Conservation (phyloP, 1,139 yeast species). For the Dujonia santamariae region DNA sequence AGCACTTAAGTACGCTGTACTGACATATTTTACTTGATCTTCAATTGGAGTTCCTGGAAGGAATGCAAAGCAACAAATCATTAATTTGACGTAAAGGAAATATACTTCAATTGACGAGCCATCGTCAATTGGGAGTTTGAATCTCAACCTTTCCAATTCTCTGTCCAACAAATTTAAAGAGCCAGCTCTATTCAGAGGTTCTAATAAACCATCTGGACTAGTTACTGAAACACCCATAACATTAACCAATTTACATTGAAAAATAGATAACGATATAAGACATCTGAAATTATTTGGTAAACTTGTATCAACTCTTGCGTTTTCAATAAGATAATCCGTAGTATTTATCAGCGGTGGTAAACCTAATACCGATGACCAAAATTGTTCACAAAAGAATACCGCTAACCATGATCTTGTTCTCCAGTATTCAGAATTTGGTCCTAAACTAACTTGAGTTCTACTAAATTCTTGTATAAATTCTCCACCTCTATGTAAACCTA, state of each 20-base stretch:
- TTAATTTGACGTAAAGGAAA: constrained; percentile 71
- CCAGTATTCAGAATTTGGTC: constrained; percentile 91
- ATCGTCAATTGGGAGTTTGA: constrained; percentile 61
- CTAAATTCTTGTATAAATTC: constrained; percentile 88
- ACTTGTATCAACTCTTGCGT: constrained; percentile 65
- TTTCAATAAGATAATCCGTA: constrained; percentile 79
- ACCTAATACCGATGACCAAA: constrained; percentile 87
- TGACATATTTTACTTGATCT: constrained; percentile 82
- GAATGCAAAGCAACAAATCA: constrained; percentile 87
- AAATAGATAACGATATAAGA: constrained; percentile 69
- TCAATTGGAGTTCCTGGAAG: constrained; percentile 88
- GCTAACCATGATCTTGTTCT: constrained; percentile 92
- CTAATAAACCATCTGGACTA: constrained; percentile 86
- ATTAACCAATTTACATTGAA: constrained; percentile 79
- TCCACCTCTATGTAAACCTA: constrained; percentile 89
- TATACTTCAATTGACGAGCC: constrained; percentile 71
- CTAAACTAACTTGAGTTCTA: constrained; percentile 79
- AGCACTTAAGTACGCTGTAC: constrained; percentile 76
- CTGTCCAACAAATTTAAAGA: constrained; percentile 72
- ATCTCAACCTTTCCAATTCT: constrained; percentile 69
- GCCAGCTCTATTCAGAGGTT: constrained; percentile 79
- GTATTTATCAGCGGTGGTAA: constrained; percentile 79
- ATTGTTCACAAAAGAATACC: constrained; percentile 82
- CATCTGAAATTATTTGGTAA: constrained; percentile 74
- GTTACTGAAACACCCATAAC: constrained; percentile 89